Evolutionary conservation across 208 protist species (phyloP), one percentile per base, ranked within the genome.

Genomic region (Leishmania mexicana): DNA sequence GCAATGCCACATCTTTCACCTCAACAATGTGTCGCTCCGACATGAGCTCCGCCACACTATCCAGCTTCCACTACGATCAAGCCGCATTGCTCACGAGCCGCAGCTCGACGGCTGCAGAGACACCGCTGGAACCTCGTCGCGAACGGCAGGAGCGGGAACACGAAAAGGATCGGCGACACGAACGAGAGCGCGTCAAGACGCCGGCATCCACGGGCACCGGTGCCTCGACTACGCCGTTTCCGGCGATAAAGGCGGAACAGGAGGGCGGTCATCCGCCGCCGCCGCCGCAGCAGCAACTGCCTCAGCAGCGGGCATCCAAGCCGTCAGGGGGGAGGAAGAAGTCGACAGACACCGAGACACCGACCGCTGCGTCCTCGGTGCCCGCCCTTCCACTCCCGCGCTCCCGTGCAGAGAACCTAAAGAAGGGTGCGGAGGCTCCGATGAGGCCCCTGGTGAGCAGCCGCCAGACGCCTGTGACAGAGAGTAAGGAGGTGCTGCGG

Each of bases 361-460:
- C 35, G 40, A 45, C 53, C 3, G n/a, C 21, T 40, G 13, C 47
- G 35, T 38, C 24, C 40, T 47, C 38, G 31, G 31, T 40, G 49
- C 21, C 81, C 35, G 62, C 28, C 13, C 42, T 80, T 42, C 74
- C 78, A 35, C 17, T 83, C 47, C 75, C 78, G 6, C 83, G 79
- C 10, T 86, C 83, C 31, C 79, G 74, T 31, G 67, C 67, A 0
- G 78, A 86, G 38, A 74, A 57, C 38, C 60, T 80, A 42, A 73
- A 79, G 64, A 81, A 47, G 57, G 24, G 11, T 1, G 40, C 28
- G 15, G 75, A 68, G 3, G 0, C 73, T 42, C 7, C 19, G 53
- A 42, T 24, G n/a, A 19, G 6, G 4, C 6, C 73, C 10, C 11
- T 3, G 10, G 35, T 31, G 21, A 35, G 2, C 57, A 62, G 19